phyloP scores from a whole-genome alignment of 2,329 filamentous ascomycete genomes.

The Thielaviopsis euricoi region DNA sequence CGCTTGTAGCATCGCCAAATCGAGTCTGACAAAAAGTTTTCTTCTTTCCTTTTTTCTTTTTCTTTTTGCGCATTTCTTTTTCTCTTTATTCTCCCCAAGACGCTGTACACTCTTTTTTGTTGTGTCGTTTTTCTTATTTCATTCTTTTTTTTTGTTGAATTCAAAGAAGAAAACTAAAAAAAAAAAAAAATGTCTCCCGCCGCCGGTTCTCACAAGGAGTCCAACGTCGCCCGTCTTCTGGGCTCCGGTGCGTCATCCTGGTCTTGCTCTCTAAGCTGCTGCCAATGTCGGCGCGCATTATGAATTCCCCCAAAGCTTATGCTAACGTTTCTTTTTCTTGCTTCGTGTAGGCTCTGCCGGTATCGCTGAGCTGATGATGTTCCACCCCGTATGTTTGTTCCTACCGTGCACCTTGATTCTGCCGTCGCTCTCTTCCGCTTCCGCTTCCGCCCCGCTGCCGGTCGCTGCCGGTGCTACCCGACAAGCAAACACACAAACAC shows the following conservation, averaged over 20 bases:
- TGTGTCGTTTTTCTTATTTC: neutral
- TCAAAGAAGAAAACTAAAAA: no score
- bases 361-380: conserved; percentile 83
- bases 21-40: neutral
- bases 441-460: neutral
- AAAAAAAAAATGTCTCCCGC: conserved; percentile 38
- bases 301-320: neutral
- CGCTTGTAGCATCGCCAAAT: neutral
- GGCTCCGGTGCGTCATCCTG: conserved; percentile 57
- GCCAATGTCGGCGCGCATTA: neutral
- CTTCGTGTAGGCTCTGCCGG: conserved; percentile 58
- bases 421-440: neutral
- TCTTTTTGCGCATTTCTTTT: neutral
- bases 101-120: neutral
- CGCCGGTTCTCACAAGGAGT: conserved; percentile 56
- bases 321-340: neutral
- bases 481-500: neutral
- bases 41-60: neutral
- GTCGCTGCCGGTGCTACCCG: neutral
- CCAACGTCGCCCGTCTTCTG: conserved; percentile 69
- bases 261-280: neutral
- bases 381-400: conserved; percentile 56
- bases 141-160: conserved; percentile 2
- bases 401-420: neutral
- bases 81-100: neutral